Evolutionary conservation across 805 yeast genomes (phyloP).

Genomic region (Naumovozyma baii): DNA sequence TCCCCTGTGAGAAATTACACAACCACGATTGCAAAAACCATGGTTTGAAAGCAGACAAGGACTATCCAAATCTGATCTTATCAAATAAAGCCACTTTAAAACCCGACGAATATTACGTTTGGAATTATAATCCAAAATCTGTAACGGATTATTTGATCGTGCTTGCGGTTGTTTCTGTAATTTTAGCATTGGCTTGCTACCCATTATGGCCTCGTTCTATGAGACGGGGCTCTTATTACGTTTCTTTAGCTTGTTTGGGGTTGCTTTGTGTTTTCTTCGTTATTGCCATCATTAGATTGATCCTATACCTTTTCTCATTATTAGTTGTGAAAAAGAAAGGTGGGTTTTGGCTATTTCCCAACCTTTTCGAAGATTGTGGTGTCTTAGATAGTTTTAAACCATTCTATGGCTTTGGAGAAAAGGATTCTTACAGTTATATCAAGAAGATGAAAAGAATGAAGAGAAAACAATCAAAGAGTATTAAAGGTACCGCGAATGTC

Average conservation of each 20-base stretch:
- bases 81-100: slow-evolving; percentile 48
- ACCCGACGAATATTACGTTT: slow-evolving; percentile 67
- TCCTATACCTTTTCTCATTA: slow-evolving; percentile 43
- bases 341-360: slow-evolving; percentile 96
- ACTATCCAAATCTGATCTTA: slow-evolving; percentile 50
- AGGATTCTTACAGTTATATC: slow-evolving; percentile 25
- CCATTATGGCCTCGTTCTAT: slow-evolving; percentile 92
- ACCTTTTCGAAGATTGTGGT: slow-evolving; percentile 90
- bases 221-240: slow-evolving; percentile 86
- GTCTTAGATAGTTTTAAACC: slow-evolving; percentile 88
- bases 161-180: slow-evolving; percentile 43
- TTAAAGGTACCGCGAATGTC: slow-evolving; percentile 1
- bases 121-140: slow-evolving; percentile 68
- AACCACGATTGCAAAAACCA: slow-evolving; percentile 55
- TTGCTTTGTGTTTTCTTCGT: slow-evolving; percentile 66
- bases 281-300: slow-evolving; percentile 68
- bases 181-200: slow-evolving; percentile 62
- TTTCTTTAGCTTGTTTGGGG: slow-evolving; percentile 68
- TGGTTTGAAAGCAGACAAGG: slow-evolving; percentile 53
- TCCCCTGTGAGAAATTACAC: slow-evolving; percentile 68
- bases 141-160: slow-evolving; percentile 35
- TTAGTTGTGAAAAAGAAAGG: slow-evolving; percentile 31
- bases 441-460: slow-evolving; percentile 27
- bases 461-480: slow-evolving; percentile 20
- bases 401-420: slow-evolving; percentile 70